Base-by-base conservation (phyloP, 176 grass and related monocot species). In the Carex scoparia region DNA sequence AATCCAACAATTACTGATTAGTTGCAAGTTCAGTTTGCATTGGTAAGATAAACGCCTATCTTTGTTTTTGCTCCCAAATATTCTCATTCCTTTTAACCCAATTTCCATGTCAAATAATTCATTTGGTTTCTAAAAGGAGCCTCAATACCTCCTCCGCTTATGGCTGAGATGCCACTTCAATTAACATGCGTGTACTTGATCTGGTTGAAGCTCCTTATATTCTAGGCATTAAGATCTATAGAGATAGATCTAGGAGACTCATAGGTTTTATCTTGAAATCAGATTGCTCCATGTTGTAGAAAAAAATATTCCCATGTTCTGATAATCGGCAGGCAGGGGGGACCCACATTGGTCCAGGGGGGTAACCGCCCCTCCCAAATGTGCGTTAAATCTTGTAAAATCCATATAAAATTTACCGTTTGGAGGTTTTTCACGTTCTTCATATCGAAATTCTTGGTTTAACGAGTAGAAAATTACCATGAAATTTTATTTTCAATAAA, bases 251-350 rank as follows among this genome's bases (percentile, higher is more conserved):
- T 23, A 23, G 23, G 23, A 23, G 23, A 23, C 23, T 23, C 23
- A 23, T 23, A 23, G 88, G 33, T 64, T 35, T 4, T 42, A 86
- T 30, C 5, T 23, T 23, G 23, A 78, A 84, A n/a, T 91, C 86
- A 83, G 88, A 86, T 40, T 70, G 74, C 78, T 88, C 83, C 1
- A 4, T 71, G 75, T 81, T 84, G 86, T 87, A 92, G 61, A 0
- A 82, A 81, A 87, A 92, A 2, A 72, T 0, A 84, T 84, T 51
- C 65, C 86, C 31, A 91, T 65, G 3, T 70, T 66, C 79, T 88
- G 64, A 32, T 80, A 82, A 76, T 84, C 76, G 6, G 30, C 19
- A 23, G 23, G 23, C 23, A 23, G 23, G 23, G 23, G 23, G 23
- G 23, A 23, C 23, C 23, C 23, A 23, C 23, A 23, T 23, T 23